Base-by-base conservation (phyloP, 805 yeast species). In the Cyberlindnera xishuangbannaensis region DNA sequence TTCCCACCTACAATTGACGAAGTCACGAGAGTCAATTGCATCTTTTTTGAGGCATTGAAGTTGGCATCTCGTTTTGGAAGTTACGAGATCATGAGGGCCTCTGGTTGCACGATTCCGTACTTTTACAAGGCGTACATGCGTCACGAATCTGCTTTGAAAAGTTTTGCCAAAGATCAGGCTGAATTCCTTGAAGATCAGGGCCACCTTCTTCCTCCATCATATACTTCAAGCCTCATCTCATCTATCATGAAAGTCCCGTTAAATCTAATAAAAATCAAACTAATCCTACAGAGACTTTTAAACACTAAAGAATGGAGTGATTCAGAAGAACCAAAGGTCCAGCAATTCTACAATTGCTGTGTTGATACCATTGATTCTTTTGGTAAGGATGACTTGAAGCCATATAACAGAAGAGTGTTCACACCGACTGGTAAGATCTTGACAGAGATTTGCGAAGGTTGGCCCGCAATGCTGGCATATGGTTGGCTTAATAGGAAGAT, bases 1-100 rank as follows among this genome's bases (percentile, higher is more conserved):
- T 87, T 90, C 51, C 97, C 97, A 3, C 97, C 97, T 1, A 90
- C 97, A 0, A 82, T 90, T 14, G 97, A 90, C 58, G 97, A 90
- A 60, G 78, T 90, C 13, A 83, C 95, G 9, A 69, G 97, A 50
- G 79, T 90, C 25, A 88, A 88, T 52, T 84, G 95, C 51, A 77
- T 90, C 5, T 75, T 85, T 38, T 71, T 83, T 41, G 94, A 83
- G 45, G 75, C 92, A 15, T 59, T 90, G 35, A 73, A 74, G 37
- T 57, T 70, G 12, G 90, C 97, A 0, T 50, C 64, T 2, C 74
- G 78, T 0, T 74, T 57, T 51, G 96, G 96, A 2, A 72, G 81
- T 31, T 68, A 71, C 32, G 97, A 90, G 56, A 66, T 85, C 4
- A 57, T 90, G 39, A 78, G 74, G 41, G 95, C 90, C 1, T 73